Conservation (phyloP, 352 stramenopile genomes). For the Globisporangium paroecandrum region DNA sequence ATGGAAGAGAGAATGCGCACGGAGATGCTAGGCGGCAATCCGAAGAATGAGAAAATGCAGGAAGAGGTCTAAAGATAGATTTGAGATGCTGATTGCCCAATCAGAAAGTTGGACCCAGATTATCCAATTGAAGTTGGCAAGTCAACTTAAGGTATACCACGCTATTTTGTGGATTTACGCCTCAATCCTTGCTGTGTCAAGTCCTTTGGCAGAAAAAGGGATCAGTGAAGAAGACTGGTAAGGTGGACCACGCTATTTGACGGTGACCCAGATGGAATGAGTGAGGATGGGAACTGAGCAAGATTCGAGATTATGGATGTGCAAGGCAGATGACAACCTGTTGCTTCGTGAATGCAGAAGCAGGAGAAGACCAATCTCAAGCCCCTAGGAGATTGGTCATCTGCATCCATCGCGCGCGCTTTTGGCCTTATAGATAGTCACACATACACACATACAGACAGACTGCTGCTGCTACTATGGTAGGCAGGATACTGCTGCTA, state of each 20-base stretch:
- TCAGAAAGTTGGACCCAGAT: background rate
- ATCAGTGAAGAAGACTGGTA: background rate
- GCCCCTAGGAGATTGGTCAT: background rate
- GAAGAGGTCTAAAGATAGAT: slow-evolving; percentile 6
- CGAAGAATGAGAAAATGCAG: background rate
- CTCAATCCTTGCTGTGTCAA: no score
- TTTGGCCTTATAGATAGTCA: no score
- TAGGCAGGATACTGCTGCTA: background rate
- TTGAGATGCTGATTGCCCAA: background rate
- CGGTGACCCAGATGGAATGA: background rate
- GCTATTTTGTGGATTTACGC: background rate
- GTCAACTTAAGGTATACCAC: background rate
- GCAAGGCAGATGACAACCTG: background rate
- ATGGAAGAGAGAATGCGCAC: background rate
- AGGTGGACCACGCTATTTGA: background rate
- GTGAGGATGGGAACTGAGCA: background rate
- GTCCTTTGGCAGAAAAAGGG: background rate
- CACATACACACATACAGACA: background rate
- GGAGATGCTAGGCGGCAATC: background rate
- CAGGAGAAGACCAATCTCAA: background rate
- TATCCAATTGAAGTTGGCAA: background rate
- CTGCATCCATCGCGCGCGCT: no score
- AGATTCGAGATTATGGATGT: background rate
- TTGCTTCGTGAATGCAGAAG: background rate
- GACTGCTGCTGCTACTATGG: background rate